phyloP scores from a whole-genome alignment of 2,329 filamentous ascomycete genomes.

The Leptographium lundbergii region DNA sequence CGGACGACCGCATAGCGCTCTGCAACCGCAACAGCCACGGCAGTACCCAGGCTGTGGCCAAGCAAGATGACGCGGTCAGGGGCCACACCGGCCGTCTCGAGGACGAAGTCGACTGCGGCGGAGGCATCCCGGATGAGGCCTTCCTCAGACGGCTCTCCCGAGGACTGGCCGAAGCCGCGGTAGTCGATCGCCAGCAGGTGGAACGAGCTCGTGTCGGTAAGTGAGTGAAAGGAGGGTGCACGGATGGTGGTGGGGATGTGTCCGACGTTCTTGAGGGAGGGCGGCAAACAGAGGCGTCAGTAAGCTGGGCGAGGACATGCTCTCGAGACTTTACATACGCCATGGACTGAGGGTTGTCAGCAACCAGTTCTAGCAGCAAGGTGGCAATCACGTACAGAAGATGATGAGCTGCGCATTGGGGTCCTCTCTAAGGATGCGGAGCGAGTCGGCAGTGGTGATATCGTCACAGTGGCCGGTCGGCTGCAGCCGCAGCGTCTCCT shows the following conservation, averaged over 20 bases:
- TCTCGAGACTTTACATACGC: slow-evolving; percentile 29
- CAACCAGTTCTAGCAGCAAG: neutral
- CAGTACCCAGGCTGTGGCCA: slow-evolving; percentile 82
- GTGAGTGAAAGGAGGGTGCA: slow-evolving; percentile 62
- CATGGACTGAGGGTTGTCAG: slow-evolving; percentile 39
- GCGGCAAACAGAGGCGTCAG: neutral
- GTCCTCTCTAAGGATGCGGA: slow-evolving; percentile 49
- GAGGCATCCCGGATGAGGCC: slow-evolving; percentile 72
- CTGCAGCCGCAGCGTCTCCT: slow-evolving; percentile 44
- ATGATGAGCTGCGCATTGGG: slow-evolving; percentile 51
- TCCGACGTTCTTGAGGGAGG: slow-evolving; percentile 56
- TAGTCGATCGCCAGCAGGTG: slow-evolving; percentile 88
- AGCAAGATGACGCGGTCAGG: slow-evolving; percentile 64
- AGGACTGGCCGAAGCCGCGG: slow-evolving; percentile 73
- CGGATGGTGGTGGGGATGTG: slow-evolving; percentile 70
- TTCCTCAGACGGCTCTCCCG: slow-evolving; percentile 65
- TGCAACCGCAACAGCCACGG: slow-evolving; percentile 61
- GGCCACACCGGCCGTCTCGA: slow-evolving; percentile 50
- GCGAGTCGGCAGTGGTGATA: slow-evolving; percentile 43
- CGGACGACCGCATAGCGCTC: slow-evolving; percentile 49
- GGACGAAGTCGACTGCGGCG: slow-evolving; percentile 59
- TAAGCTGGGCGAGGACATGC: neutral
- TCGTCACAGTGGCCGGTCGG: slow-evolving; percentile 36
- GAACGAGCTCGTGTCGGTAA: slow-evolving; percentile 60
- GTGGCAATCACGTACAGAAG: slow-evolving; percentile 37